Percentiles rank a stretch among this genome's conserved stretches.
phyloP scores from a whole-genome alignment of 169 alveolate genomes.

The Plasmodium relictum region DNA sequence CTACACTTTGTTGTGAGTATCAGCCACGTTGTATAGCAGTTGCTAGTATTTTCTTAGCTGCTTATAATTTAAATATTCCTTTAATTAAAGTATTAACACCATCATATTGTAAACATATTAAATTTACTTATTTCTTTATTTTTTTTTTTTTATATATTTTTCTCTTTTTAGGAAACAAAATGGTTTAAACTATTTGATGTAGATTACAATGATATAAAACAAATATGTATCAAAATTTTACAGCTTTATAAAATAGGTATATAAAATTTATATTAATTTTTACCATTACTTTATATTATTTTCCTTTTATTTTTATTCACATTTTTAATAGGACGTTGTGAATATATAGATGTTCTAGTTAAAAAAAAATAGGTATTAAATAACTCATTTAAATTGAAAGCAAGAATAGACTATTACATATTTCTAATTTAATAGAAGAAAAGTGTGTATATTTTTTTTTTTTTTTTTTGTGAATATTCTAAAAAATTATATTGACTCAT shows the following conservation, averaged over 20 bases:
- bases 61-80: slow-evolving; percentile 81
- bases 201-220: slow-evolving; percentile 82
- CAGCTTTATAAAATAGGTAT: slow-evolving; percentile 79
- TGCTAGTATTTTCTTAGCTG: slow-evolving; percentile 84
- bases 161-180: slow-evolving; percentile 59
- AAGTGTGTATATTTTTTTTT: neutral
- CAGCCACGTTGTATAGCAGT: slow-evolving; percentile 87
- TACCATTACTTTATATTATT: neutral
- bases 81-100: slow-evolving; percentile 69
- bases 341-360: slow-evolving; percentile 42
- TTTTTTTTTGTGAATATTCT: slow-evolving; percentile 19
- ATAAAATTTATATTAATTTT: neutral
- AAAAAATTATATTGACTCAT: neutral
- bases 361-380: slow-evolving; percentile 19
- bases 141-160: neutral
- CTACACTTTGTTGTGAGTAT: slow-evolving; percentile 85
- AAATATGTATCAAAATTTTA: slow-evolving; percentile 81
- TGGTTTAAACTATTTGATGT: slow-evolving; percentile 85
- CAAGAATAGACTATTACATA: neutral
- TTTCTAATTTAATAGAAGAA: neutral
- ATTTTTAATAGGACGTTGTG: slow-evolving; percentile 55
- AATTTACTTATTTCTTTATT: neutral
- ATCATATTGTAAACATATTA: neutral
- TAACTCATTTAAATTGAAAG: neutral
- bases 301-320: neutral